Evolutionary conservation across 441 rosid species (phyloP).

Genomic region (Melianthus villosus): DNA sequence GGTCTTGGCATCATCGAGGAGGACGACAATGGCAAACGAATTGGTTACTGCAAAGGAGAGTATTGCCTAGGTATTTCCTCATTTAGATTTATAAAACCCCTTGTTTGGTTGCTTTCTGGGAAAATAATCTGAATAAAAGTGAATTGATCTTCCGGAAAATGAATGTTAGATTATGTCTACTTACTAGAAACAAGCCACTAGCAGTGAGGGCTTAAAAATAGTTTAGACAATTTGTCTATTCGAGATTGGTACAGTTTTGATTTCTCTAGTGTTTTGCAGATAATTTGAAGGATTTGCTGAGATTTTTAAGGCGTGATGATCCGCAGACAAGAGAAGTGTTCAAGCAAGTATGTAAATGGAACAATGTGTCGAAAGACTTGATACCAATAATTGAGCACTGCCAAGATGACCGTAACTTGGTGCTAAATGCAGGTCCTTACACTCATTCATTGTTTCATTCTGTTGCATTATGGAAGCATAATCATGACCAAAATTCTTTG

Average conservation of each 20-base stretch:
- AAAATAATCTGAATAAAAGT: background rate
- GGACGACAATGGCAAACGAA: slow-evolving; percentile 31
- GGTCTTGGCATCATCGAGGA: slow-evolving; percentile 51
- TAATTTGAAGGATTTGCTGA: slow-evolving; percentile 65
- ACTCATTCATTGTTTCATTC: background rate
- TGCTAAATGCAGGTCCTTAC: slow-evolving; percentile 55
- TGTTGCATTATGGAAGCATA: background rate
- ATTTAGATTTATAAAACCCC: background rate
- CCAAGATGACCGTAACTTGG: slow-evolving; percentile 51
- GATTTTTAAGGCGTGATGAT: slow-evolving; percentile 82
- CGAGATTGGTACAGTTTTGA: no score
- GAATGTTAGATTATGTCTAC: background rate
- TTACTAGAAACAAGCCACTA: no score
- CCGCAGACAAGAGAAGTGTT: slow-evolving; percentile 70
- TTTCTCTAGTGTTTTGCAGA: slow-evolving; percentile 22
- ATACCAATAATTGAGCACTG: slow-evolving; percentile 67
- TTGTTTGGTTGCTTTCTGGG: background rate
- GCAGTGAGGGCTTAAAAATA: no score
- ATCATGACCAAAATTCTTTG: background rate
- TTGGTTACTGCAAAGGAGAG: slow-evolving; percentile 48
- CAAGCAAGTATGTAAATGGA: slow-evolving; percentile 90
- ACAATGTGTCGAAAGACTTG: slow-evolving; percentile 65
- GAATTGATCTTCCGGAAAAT: background rate
- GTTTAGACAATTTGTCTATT: background rate
- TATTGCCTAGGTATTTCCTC: slow-evolving; percentile 41